Percentiles rank a stretch among this genome's conserved stretches.
phyloP scores from a whole-genome alignment of 2,329 filamentous ascomycete genomes.

The Coccinonectria pachysandricola region DNA sequence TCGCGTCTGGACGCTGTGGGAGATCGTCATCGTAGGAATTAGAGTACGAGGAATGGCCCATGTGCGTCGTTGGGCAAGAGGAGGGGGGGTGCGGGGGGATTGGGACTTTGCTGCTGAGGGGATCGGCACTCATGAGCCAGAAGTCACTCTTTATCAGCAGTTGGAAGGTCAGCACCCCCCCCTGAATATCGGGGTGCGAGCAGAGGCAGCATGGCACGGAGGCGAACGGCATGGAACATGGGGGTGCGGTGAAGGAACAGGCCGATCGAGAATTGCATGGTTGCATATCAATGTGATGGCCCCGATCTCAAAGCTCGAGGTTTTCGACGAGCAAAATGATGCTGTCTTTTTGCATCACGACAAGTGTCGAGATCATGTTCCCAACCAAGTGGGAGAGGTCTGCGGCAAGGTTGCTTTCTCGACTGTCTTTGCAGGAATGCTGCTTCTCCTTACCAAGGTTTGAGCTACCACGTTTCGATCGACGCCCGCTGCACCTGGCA shows the following conservation, averaged over 20 bases:
- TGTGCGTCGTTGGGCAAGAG: too few relatives aligned
- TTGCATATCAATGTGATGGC: too few relatives aligned
- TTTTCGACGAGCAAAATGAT: too few relatives aligned
- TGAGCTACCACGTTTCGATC: too few relatives aligned
- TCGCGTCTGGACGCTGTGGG: too few relatives aligned
- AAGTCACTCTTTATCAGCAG: constrained; percentile 16
- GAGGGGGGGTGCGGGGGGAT: constrained; percentile 13
- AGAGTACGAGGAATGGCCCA: too few relatives aligned
- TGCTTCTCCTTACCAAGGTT: neutral
- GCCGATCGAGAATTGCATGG: too few relatives aligned
- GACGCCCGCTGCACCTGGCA: too few relatives aligned
- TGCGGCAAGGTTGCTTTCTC: constrained; percentile 1
- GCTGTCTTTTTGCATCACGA: neutral
- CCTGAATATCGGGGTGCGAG: constrained; percentile 1
- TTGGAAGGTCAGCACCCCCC: constrained; percentile 5
- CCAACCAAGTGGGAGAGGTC: neutral
- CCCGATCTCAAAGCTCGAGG: too few relatives aligned
- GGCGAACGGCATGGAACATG: neutral
- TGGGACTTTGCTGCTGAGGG: constrained; percentile 9
- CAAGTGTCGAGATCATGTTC: neutral
- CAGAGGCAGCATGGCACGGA: constrained; percentile 1
- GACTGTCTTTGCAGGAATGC: too few relatives aligned
- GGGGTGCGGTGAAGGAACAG: too few relatives aligned
- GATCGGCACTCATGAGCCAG: constrained; percentile 18
- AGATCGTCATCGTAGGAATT: too few relatives aligned